phyloP scores from a whole-genome alignment of 2,329 filamentous ascomycete species.

The Nannizziopsis arthrosporioides region DNA sequence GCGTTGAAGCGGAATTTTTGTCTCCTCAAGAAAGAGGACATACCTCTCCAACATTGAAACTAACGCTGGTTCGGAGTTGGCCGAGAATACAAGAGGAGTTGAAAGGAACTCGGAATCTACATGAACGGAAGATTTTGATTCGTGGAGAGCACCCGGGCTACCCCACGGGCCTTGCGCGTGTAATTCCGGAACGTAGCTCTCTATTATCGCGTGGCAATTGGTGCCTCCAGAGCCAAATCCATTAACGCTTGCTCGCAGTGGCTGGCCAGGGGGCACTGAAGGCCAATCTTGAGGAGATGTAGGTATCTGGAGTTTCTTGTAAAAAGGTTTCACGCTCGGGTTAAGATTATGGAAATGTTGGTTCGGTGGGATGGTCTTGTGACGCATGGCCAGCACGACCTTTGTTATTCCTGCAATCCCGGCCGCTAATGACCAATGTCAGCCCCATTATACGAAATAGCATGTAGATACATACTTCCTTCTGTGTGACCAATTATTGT shows the following conservation, averaged over 20 bases:
- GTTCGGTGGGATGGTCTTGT: conserved; percentile 20
- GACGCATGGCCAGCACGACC: conserved; percentile 19
- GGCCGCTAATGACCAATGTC: conserved; percentile 11
- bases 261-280: conserved; percentile 12
- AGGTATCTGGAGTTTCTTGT: conserved; percentile 17
- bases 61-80: neutral
- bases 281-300: conserved; percentile 19
- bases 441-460: no score
- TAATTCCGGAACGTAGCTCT: conserved; percentile 16
- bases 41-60: neutral
- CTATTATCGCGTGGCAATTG: conserved; percentile 21
- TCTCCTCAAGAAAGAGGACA: neutral
- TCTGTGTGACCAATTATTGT: conserved; percentile 23
- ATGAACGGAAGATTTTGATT: conserved; percentile 9
- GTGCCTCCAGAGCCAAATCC: conserved; percentile 24
- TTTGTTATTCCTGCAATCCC: conserved; percentile 22
- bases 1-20: neutral
- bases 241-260: conserved; percentile 23
- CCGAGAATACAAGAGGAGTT: conserved; percentile 2
- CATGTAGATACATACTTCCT: conserved; percentile 1
- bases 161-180: conserved; percentile 6
- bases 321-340: conserved; percentile 16
- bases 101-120: neutral
- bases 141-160: neutral
- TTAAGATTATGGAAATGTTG: conserved; percentile 22